phyloP scores from a whole-genome alignment of 1,284 basidiomycete genomes.

The Marasmius sp. region DNA sequence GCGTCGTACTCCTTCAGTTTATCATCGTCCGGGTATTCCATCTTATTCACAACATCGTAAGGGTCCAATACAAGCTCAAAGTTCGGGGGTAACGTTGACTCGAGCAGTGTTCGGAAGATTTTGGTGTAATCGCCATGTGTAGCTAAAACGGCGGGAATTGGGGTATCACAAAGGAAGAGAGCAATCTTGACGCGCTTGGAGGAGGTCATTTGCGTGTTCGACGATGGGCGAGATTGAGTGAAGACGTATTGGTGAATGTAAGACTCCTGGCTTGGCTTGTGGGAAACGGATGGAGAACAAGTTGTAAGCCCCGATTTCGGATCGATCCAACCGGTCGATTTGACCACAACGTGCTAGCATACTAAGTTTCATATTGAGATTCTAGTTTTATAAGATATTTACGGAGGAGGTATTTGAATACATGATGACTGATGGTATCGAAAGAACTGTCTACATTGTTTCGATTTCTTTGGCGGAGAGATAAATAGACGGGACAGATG shows the following conservation, averaged over 20 bases:
- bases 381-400: too few relatives aligned
- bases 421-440: neutral
- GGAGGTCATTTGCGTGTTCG: neutral
- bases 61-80: neutral
- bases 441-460: neutral
- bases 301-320: too few relatives aligned
- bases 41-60: constrained; percentile 1
- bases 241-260: neutral
- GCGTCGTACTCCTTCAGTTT: constrained; percentile 6
- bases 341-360: too few relatives aligned
- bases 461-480: neutral
- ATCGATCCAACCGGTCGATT: too few relatives aligned
- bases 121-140: neutral
- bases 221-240: neutral
- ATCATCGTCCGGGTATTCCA: neutral
- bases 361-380: too few relatives aligned
- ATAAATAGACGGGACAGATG: neutral
- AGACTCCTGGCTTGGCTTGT: too few relatives aligned
- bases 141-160: neutral
- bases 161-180: neutral
- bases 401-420: too few relatives aligned
- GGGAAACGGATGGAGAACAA: too few relatives aligned
- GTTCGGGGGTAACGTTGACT: neutral
- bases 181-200: neutral
- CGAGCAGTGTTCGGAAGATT: neutral